Evolutionary conservation across 495 filamentous ascomycete genomes (phyloP).

Genomic region (Stereocaulon alpinum): DNA sequence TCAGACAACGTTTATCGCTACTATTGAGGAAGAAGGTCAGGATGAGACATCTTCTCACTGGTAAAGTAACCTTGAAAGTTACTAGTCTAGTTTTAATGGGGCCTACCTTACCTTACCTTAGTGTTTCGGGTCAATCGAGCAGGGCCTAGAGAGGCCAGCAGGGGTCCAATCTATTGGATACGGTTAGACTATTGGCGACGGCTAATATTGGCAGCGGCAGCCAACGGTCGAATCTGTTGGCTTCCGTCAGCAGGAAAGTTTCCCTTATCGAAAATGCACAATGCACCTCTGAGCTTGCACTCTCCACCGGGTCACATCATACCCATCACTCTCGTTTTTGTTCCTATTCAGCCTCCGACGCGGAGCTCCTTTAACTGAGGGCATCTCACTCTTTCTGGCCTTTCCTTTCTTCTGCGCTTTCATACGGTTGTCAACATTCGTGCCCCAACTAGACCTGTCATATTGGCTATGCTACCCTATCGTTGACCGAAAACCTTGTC

Average conservation of each 20-base stretch:
- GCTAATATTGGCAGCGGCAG: not conserved
- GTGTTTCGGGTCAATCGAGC: too few species aligned
- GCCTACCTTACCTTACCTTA: too few species aligned
- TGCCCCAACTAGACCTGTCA: not conserved
- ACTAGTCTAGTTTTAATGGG: too few species aligned
- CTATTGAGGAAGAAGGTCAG: too few species aligned
- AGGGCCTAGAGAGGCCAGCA: too few species aligned
- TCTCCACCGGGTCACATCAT: not conserved
- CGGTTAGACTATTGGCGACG: not conserved
- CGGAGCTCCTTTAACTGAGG: not conserved
- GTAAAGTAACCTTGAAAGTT: too few species aligned
- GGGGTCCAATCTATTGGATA: too few species aligned
- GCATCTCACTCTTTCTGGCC: not conserved
- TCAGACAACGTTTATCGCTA: too few species aligned
- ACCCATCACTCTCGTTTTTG: not conserved
- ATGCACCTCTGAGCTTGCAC: not conserved
- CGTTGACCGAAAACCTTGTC: constrained; percentile 1
- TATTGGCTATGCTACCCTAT: not conserved
- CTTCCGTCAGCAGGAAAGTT: not conserved
- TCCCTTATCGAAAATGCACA: constrained; percentile 3
- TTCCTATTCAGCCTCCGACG: not conserved
- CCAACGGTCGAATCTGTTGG: not conserved
- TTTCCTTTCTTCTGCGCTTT: not conserved
- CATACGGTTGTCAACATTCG: not conserved
- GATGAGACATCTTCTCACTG: too few species aligned